These are phyloP conservation scores for Hyphopichia khmerensis DNA, from an alignment of 1,139 yeast genomes.

Conservation along the genomic window DNA sequence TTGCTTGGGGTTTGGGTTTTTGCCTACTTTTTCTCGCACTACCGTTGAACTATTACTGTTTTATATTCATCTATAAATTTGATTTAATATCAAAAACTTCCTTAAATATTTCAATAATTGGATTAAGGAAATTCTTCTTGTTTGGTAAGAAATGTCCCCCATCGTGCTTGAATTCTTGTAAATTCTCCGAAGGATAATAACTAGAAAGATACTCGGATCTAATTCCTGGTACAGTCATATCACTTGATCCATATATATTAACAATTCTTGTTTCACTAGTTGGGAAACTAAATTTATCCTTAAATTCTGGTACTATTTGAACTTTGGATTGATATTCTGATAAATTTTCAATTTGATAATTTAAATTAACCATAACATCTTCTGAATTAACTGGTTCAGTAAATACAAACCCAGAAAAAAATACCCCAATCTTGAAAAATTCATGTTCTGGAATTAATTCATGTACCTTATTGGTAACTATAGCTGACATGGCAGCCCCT, in stretches of 20 bases:
- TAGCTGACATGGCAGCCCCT: conserved; percentile 83
- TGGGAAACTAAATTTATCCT: conserved; percentile 18
- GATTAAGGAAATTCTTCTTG: conserved; percentile 25
- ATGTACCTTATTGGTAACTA: conserved; percentile 45
- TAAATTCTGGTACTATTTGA: conserved; percentile 15
- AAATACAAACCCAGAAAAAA: conserved; percentile 58
- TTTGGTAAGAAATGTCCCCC: conserved; percentile 44
- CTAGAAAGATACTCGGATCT: conserved; percentile 26
- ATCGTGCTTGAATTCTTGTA: conserved; percentile 25
- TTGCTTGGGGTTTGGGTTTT: not conserved
- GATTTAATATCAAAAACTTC: conserved; percentile 14
- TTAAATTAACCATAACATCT: conserved; percentile 16
- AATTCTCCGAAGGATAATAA: conserved; percentile 15
- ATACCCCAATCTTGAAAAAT: conserved; percentile 45
- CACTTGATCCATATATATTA: conserved; percentile 31
- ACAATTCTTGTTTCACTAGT: conserved; percentile 22
- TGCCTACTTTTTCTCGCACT: too few relatives aligned
- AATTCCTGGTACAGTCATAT: conserved; percentile 33
- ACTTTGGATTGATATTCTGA: conserved; percentile 19
- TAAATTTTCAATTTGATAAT: conserved; percentile 20
- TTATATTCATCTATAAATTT: conserved; percentile 14
- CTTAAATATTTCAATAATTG: conserved; percentile 24
- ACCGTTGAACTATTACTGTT: too few relatives aligned
- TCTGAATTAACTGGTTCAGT: conserved; percentile 32
- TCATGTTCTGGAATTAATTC: conserved; percentile 40